Evolutionary conservation across 768 basidiomycete genomes (phyloP), one percentile per base, ranked within the genome.

Genomic region (Trametes punicea): DNA sequence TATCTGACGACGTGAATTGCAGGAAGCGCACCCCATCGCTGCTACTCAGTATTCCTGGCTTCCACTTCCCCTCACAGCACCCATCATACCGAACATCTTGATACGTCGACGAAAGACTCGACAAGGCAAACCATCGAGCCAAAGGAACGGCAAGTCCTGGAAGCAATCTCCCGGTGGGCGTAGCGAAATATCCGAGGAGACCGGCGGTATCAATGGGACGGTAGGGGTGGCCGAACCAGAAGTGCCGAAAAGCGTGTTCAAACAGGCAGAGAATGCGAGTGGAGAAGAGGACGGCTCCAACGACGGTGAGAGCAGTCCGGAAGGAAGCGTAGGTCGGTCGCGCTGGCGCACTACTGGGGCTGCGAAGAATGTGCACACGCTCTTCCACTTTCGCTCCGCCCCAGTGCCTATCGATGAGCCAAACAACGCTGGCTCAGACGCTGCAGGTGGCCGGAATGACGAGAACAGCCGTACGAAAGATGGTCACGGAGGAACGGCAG

Each of bases 21-120:
- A 61, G 60, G 60, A 62, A 46, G 61, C 61, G 2, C 61, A 62
- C 26, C 49, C 57, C 5, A 47, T 44, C 11, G 46, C 57, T 27
- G 39, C 46, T 8, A 30, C 39, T 23, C 29, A 27, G 2, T 56
- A 53, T 23, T 36, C 49, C 1, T 61, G 60, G 60, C 51, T 61
- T 16, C 51, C 60, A 21, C 46, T 58, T 26, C 57, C 57, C n/a
- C 30, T 55, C 15, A n/a, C 49, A 6, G n/a, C 53, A 4, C 58
- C 58, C 10, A 25, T 47, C 15, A 46, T 60, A 13, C 58, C 58
- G 8, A 51, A 36, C 18, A 34, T 57, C 44, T 44, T 55, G 29
- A 27, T 51, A 9, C 53, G 45, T 11, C 53, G 53, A 7, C 58
- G 58, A 8, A 55, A 55, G 15, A 41, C 21, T 7, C 36, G 41